Conservation (phyloP, 306 rosid species). For the Lathyrus oleraceus region DNA sequence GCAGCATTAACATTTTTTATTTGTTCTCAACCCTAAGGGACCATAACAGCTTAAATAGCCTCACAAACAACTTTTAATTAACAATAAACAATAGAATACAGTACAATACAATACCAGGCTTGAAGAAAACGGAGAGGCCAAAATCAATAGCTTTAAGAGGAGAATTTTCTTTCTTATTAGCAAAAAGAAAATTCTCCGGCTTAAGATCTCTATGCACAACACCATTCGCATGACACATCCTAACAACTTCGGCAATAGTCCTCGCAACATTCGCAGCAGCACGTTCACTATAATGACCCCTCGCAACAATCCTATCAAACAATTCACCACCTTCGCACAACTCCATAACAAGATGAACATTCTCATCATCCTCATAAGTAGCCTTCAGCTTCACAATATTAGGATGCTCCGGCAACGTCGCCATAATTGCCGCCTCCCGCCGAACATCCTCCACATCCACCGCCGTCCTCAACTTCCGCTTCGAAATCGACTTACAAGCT, state of each 20-base stretch:
- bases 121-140: constrained; percentile 79
- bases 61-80: neutral
- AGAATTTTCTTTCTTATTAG: constrained; percentile 80
- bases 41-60: too few species aligned
- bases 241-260: constrained; percentile 77
- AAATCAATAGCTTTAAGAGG: constrained; percentile 82
- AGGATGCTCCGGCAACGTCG: constrained; percentile 72
- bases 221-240: constrained; percentile 83
- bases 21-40: too few species aligned
- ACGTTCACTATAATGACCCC: constrained; percentile 83
- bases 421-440: constrained; percentile 87
- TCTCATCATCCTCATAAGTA: constrained; percentile 73
- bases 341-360: constrained; percentile 92
- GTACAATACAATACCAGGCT: constrained; percentile 51
- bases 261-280: constrained; percentile 80
- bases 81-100: neutral
- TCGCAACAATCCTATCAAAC: constrained; percentile 81
- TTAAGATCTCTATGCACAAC: constrained; percentile 86
- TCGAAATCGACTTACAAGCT: constrained; percentile 95
- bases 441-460: constrained; percentile 82
- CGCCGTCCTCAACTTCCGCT: constrained; percentile 81
- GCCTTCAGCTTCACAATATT: constrained; percentile 75
- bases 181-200: constrained; percentile 83
- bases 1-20: neutral
- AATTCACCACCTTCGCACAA: constrained; percentile 82